Evolutionary conservation across 805 yeast genomes (phyloP).

Genomic region (Pichia manshurica): DNA sequence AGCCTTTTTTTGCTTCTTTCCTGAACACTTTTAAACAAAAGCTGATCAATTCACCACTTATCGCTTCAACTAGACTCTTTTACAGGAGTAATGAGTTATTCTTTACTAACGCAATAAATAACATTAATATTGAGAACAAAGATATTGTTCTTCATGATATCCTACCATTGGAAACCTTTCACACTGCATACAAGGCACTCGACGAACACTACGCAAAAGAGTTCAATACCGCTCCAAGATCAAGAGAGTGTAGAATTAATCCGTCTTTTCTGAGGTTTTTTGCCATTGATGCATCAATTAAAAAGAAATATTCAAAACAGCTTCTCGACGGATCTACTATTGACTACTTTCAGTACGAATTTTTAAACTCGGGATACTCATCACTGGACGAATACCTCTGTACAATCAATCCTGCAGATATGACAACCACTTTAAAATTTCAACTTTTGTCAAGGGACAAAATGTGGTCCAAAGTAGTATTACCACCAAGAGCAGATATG

Average conservation of each 20-base stretch:
- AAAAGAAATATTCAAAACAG: conserved; percentile 25
- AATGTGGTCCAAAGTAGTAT: conserved; percentile 47
- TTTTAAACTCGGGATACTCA: conserved; percentile 22
- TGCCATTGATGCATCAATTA: conserved; percentile 43
- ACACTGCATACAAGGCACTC: neutral
- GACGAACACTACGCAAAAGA: neutral
- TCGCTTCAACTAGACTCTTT: neutral
- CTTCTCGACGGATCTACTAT: conserved; percentile 32
- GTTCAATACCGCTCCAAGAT: conserved; percentile 2
- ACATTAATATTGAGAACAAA: neutral
- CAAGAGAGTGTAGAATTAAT: conserved; percentile 47
- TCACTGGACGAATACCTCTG: conserved; percentile 25
- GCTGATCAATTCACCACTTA: neutral
- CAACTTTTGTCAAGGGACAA: conserved; percentile 43
- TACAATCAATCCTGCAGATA: conserved; percentile 4
- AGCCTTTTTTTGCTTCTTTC: neutral
- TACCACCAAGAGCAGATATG: conserved; percentile 45
- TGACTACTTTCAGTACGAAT: conserved; percentile 27
- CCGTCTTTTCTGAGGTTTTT: conserved; percentile 43
- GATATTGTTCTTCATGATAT: conserved; percentile 4
- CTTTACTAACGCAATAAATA: neutral
- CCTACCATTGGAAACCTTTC: conserved; percentile 8
- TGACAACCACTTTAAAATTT: conserved; percentile 24
- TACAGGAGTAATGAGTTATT: neutral
- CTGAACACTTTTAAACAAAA: neutral